Percentiles rank a stretch among this genome's conserved stretches.
phyloP scores from a whole-genome alignment of 2,329 filamentous ascomycete genomes.

The Cryoendolithus antarcticus region DNA sequence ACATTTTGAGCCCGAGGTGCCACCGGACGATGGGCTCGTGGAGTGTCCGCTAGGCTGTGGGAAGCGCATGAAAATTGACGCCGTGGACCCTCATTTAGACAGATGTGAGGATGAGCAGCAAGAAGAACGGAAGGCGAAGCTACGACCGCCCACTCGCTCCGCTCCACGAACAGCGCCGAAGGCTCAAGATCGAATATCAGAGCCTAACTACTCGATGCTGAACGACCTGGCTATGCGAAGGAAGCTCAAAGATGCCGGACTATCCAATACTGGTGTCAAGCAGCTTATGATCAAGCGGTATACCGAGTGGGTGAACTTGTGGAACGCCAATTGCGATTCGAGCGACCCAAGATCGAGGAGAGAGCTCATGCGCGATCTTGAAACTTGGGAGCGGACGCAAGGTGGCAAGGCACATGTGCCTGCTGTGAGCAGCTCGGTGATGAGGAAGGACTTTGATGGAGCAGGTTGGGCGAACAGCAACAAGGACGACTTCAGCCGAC shows the following conservation, averaged over 20 bases:
- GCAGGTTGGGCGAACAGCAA: slow-evolving; percentile 63
- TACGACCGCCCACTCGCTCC: slow-evolving; percentile 9
- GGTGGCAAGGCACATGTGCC: slow-evolving; percentile 44
- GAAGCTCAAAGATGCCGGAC: slow-evolving; percentile 69
- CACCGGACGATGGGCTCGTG: slow-evolving; percentile 59
- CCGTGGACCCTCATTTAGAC: slow-evolving; percentile 73
- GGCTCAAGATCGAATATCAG: slow-evolving; percentile 54
- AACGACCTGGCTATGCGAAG: slow-evolving; percentile 66
- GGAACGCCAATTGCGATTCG: slow-evolving; percentile 95
- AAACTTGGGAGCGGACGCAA: slow-evolving; percentile 76
- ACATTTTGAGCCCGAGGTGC: slow-evolving; percentile 19
- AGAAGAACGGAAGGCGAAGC: slow-evolving; percentile 12
- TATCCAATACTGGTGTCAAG: slow-evolving; percentile 57
- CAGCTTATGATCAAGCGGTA: slow-evolving; percentile 66
- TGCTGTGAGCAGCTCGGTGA: slow-evolving; percentile 40
- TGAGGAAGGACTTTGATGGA: slow-evolving; percentile 80
- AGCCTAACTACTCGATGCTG: slow-evolving; percentile 76
- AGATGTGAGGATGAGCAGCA: slow-evolving; percentile 38
- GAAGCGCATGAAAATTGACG: slow-evolving; percentile 63
- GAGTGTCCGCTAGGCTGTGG: slow-evolving; percentile 68
- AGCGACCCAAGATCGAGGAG: slow-evolving; percentile 54
- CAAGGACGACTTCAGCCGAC: slow-evolving; percentile 59
- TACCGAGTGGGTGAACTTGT: slow-evolving; percentile 86
- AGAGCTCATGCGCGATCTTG: slow-evolving; percentile 66
- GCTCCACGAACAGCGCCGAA: slow-evolving; percentile 19